A percentile compares a stretch with the other conserved stretches of the same genome.
Conservation (phyloP, 495 filamentous ascomycete species). For the Podospora australis region DNA sequence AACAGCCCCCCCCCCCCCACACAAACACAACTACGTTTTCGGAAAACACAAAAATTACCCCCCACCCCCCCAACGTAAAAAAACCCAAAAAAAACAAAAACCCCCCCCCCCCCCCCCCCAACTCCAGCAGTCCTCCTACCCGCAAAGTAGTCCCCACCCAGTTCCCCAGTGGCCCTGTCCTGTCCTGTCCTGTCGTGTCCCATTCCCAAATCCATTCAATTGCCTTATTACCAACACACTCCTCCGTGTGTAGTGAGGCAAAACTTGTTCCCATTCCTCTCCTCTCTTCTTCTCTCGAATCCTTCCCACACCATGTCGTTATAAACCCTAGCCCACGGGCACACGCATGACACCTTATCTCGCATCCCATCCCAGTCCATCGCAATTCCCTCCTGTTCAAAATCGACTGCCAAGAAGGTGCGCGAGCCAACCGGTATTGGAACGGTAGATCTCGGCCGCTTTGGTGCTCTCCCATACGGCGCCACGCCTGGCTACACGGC, state of each 20-base stretch:
- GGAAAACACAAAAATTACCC: too few relatives aligned
- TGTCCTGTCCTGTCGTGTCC: too few relatives aligned
- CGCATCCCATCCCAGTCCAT: not conserved
- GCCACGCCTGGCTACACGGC: constrained; percentile 20
- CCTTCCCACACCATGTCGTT: constrained; percentile 9
- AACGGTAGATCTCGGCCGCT: constrained; percentile 26
- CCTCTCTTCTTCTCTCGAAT: not conserved
- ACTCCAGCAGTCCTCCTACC: constrained; percentile 8
- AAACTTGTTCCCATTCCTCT: constrained; percentile 3
- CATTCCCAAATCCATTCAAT: not conserved
- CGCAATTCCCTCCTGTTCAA: not conserved
- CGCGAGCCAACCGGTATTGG: constrained; percentile 22
- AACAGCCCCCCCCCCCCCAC: too few relatives aligned
- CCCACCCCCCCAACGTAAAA: too few relatives aligned
- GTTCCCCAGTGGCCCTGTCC: not conserved
- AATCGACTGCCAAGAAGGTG: constrained; percentile 18
- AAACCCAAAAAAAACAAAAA: too few relatives aligned
- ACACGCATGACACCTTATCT: constrained; percentile 5
- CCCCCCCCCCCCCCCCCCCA: constrained; percentile 18
- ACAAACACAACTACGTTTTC: too few relatives aligned
- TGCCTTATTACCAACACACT: not conserved
- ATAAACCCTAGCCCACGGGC: constrained; percentile 11
- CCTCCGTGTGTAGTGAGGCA: constrained; percentile 5
- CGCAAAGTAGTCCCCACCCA: constrained; percentile 1
- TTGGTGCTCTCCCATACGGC: constrained; percentile 18